Base-by-base conservation (phyloP, 257 asterid species). In the Ajuga chamaepitys region DNA sequence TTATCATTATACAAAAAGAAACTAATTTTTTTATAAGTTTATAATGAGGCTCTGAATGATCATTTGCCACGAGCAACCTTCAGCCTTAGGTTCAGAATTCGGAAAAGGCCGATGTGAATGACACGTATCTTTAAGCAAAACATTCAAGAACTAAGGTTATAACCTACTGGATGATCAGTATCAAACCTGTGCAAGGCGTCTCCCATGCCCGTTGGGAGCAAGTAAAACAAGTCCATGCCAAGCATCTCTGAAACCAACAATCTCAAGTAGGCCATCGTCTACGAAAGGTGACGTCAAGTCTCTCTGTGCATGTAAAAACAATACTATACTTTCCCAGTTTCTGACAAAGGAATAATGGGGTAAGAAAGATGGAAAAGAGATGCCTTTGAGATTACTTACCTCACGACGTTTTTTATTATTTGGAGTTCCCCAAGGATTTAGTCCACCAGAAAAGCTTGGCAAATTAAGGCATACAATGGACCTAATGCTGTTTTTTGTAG, bases 381-480 rank as follows among this genome's bases (percentile, higher is more conserved):
- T 38, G 50, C 16, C 48, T 21, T 16, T 18, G 34, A 14, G 28
- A 75, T 11, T 58, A 77, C 96, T 70, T 9, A 86, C 98, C 70
- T 88, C 85, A 21, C 77, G 83, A 0, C 77, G 58, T 78, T 78
- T 86, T 40, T 51, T 55, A 41, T 26, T 71, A 57, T 74, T 79
- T 12, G 96, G 98, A 63, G 91, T 94, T 74, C 96, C 99, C 99
- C 97, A 88, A 13, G 99, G 99, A 79, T 82, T 94, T 17, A 94
- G 82, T 68, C 99, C 97, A 50, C 99, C 99, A 10, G 99, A 90
- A 75, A 90, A 94, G 82, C 99, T 94, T 3, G 97, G 97, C 80
- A 90, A 77, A 67, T 90, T 94, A 13, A 94, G 92, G 81, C 97
- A 94, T 47, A 94, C 70, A 22, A 90, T 83, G 46, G 99, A 94